These are phyloP conservation scores for Boletus pseudopeckii DNA, from an alignment of 768 basidiomycete species.

Conservation along the genomic window DNA sequence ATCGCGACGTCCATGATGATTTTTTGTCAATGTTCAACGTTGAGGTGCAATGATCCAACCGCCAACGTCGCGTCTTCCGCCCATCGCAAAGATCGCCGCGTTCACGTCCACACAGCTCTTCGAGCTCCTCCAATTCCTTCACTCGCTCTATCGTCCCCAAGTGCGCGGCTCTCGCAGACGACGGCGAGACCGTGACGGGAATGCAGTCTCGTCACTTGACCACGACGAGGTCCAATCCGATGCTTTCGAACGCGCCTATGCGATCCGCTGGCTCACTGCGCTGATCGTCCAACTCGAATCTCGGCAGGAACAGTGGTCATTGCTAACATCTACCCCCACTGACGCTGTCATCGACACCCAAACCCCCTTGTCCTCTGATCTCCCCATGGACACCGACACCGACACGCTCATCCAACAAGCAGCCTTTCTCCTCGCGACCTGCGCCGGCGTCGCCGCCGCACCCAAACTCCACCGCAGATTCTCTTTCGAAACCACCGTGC, in stretches of 20 bases:
- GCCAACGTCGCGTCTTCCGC: constrained; percentile 55
- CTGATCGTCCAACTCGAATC: constrained; percentile 46
- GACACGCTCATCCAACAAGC: constrained; percentile 50
- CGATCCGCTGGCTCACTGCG: constrained; percentile 71
- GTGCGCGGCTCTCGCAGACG: constrained; percentile 57
- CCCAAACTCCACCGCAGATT: constrained; percentile 55
- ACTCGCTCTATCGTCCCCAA: constrained; percentile 54
- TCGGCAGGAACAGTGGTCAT: neutral
- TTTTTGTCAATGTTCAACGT: too few relatives aligned
- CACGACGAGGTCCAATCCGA: constrained; percentile 42
- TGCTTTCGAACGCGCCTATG: constrained; percentile 64
- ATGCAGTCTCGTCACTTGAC: neutral
- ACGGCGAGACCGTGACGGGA: neutral
- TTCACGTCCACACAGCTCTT: constrained; percentile 36
- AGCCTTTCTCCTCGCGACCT: constrained; percentile 60
- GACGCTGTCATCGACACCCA: neutral
- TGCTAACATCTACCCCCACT: too few relatives aligned
- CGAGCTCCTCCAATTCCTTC: constrained; percentile 49
- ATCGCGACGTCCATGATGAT: constrained; percentile 8
- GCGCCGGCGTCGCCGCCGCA: constrained; percentile 61
- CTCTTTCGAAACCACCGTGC: constrained; percentile 35
- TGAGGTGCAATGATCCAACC: constrained; percentile 17
- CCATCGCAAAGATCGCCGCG: constrained; percentile 43
- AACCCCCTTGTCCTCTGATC: neutral
- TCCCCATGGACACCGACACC: constrained; percentile 25